Base-by-base conservation (phyloP, 139 green algal genomes). In the Haematococcus sp. region DNA sequence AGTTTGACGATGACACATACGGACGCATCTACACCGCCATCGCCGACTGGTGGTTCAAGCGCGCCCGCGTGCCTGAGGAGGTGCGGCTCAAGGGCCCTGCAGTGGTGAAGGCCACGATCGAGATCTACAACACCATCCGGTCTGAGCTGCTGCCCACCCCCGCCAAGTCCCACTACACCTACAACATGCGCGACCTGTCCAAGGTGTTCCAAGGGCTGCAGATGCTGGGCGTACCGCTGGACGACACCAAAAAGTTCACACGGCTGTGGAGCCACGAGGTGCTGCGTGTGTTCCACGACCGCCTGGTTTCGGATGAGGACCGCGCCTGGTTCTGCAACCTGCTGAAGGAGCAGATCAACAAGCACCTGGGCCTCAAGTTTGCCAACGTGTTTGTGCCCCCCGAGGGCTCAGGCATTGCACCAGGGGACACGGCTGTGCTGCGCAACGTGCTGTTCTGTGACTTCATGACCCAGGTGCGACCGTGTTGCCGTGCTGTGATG, bases 141-240 rank as follows among this genome's bases (percentile, higher is more conserved):
- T 16, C 70, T 28, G 82, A 90, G 86, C 77, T 91, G 61, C 76
- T 90, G 58, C 84, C 86, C 40, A 93, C 88, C 54, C 88, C 87
- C 55, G 71, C 81, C 52, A 93, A 93, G 84, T 83, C 68, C 65
- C 88, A 95, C 81, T 95, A 94, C 82, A 89, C 79, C 20, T 94
- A 90, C 88, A 94, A 94, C 88, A 86, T 94, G 84, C 79, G 89
- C 63, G 90, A 94, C 79, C 77, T 94, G 30, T 81, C 68, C 74
- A 92, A 90, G 72, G 68, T 88, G 55, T 86, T 84, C 71, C 81
- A 89, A 69, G 84, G 75, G 2, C 67, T 81, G 56, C 76, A 78
- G 80, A 31, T 81, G 85, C 61, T 86, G n/a, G 83, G 81, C 23
- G 65, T 76, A 16, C 65, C 76, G 3, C 52, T 93, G 56, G 76